phyloP scores from a whole-genome alignment of 345 rosid genomes.

The Syzygium grande region DNA sequence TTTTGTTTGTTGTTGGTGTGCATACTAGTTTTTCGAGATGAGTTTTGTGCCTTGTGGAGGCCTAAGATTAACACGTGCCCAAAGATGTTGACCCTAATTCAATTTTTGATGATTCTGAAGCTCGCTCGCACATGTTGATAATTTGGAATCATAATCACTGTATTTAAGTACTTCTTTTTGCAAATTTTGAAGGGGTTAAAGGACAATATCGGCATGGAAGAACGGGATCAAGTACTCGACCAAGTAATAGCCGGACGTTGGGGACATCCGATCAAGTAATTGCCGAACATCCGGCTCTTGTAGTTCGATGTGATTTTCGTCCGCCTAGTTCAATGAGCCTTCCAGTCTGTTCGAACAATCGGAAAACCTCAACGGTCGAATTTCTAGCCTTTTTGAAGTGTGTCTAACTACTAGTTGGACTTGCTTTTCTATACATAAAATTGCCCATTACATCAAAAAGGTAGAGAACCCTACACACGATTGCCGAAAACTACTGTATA shows the following conservation, averaged over 20 bases:
- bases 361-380: not conserved
- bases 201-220: not conserved
- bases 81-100: not conserved
- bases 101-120: not conserved
- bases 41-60: not conserved
- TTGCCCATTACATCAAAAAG: not conserved
- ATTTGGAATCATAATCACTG: not conserved
- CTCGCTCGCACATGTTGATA: not conserved
- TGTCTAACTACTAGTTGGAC: not conserved
- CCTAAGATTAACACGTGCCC: not conserved
- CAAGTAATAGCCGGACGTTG: not conserved
- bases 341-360: too few relatives aligned
- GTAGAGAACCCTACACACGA: not conserved
- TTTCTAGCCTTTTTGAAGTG: not conserved
- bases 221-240: not conserved
- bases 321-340: too few relatives aligned
- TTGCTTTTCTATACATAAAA: not conserved
- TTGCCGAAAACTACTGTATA: not conserved
- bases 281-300: not conserved
- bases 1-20: too few relatives aligned
- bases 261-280: not conserved
- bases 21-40: not conserved
- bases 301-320: too few relatives aligned
- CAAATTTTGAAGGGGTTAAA: not conserved
- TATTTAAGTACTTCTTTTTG: not conserved